phyloP scores from a whole-genome alignment of 2,329 filamentous ascomycete species.

The Tolypocladium sp. region DNA sequence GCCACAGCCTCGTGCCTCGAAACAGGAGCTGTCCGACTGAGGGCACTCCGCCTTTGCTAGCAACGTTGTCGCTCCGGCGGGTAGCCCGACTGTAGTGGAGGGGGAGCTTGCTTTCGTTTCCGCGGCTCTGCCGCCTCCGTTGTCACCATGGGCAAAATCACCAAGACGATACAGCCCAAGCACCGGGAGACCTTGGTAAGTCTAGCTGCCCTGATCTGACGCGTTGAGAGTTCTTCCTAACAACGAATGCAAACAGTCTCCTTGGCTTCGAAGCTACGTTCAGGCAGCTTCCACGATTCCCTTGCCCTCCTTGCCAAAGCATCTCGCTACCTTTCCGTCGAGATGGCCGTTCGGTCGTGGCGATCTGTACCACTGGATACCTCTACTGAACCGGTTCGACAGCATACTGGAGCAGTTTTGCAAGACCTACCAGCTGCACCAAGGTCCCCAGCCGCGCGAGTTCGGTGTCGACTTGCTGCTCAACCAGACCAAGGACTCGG shows the following conservation, averaged over 20 bases:
- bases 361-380: constrained; percentile 97
- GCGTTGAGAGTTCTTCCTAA: neutral
- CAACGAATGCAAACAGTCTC: constrained; percentile 50
- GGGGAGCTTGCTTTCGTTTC: constrained; percentile 38
- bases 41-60: constrained; percentile 21
- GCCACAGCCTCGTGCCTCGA: neutral
- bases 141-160: constrained; percentile 59
- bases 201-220: neutral
- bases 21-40: constrained; percentile 19
- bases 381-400: constrained; percentile 88
- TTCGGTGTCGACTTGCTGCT: constrained; percentile 61
- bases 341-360: constrained; percentile 94
- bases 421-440: constrained; percentile 67
- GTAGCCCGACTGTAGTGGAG: constrained; percentile 42
- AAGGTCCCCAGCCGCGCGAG: constrained; percentile 70
- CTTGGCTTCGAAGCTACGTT: constrained; percentile 78
- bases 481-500: constrained; percentile 44
- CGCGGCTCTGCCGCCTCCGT: constrained; percentile 50
- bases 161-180: constrained; percentile 57
- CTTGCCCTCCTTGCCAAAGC: constrained; percentile 66
- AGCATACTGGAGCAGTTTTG: constrained; percentile 75
- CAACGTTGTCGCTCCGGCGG: constrained; percentile 31
- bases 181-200: constrained; percentile 59
- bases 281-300: constrained; percentile 58
- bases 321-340: constrained; percentile 72